Percentiles rank a stretch among this genome's conserved stretches.
phyloP scores from a whole-genome alignment of 495 filamentous ascomycete genomes.

The Trypethelium eluteriae region DNA sequence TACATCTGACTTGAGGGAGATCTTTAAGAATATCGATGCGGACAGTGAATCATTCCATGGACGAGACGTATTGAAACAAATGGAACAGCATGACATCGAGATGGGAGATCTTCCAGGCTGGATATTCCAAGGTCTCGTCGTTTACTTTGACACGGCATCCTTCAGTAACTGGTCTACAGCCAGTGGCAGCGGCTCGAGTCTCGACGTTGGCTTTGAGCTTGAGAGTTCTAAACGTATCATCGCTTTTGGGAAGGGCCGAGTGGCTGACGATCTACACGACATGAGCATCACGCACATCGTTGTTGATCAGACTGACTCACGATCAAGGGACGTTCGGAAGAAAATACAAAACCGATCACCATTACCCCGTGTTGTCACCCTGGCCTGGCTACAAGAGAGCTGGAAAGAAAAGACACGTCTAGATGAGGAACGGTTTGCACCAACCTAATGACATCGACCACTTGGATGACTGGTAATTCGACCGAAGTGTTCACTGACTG shows the following conservation, averaged over 20 bases:
- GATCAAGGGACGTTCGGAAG: slow-evolving; percentile 40
- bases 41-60: slow-evolving; percentile 23
- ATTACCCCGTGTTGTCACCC: slow-evolving; percentile 63
- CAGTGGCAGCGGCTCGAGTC: background rate
- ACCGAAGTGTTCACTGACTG: too few species aligned
- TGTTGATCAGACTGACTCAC: slow-evolving; percentile 35
- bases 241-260: slow-evolving; percentile 55
- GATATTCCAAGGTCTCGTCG: slow-evolving; percentile 56
- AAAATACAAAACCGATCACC: slow-evolving; percentile 33
- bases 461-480: background rate
- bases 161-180: background rate
- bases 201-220: slow-evolving; percentile 9
- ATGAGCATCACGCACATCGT: slow-evolving; percentile 59
- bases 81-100: slow-evolving; percentile 51
- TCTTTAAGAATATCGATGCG: slow-evolving; percentile 43
- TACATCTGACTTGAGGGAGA: slow-evolving; percentile 54
- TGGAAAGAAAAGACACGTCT: slow-evolving; percentile 71
- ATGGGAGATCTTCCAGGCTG: slow-evolving; percentile 48
- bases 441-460: background rate
- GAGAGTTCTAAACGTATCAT: slow-evolving; percentile 41
- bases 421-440: slow-evolving; percentile 61
- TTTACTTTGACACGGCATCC: slow-evolving; percentile 45
- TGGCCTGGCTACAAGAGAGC: slow-evolving; percentile 68
- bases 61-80: slow-evolving; percentile 41
- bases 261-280: slow-evolving; percentile 43